Evolutionary conservation across 2,329 filamentous ascomycete genomes (phyloP).

Genomic region (Calonectria ilicicola): DNA sequence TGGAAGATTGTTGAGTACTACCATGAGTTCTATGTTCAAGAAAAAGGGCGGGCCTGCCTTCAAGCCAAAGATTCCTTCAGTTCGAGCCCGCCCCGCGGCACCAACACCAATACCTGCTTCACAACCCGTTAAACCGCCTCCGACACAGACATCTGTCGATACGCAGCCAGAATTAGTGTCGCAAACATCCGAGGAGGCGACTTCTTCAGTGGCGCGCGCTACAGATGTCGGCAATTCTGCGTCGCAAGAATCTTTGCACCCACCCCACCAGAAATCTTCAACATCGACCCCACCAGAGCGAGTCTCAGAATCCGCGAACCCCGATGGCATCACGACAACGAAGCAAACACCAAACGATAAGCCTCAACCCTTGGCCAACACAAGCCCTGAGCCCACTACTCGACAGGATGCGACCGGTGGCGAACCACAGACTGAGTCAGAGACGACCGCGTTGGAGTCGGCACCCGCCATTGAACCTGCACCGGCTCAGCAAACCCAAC

Average conservation of each 20-base stretch:
- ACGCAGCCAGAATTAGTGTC: slow-evolving; percentile 20
- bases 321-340: slow-evolving; percentile 17
- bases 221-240: slow-evolving; percentile 14
- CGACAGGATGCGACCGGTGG: background rate
- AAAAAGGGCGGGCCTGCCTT: slow-evolving; percentile 73
- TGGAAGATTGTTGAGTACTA: slow-evolving; percentile 19
- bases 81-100: slow-evolving; percentile 63
- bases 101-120: slow-evolving; percentile 48
- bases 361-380: background rate
- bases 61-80: slow-evolving; percentile 75
- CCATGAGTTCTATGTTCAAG: slow-evolving; percentile 77
- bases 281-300: slow-evolving; percentile 37
- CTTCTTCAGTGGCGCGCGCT: slow-evolving; percentile 1
- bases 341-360: slow-evolving; percentile 4
- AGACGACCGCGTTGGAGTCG: slow-evolving; percentile 14
- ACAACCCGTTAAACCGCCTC: slow-evolving; percentile 36
- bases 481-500: slow-evolving; percentile 2
- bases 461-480: slow-evolving; percentile 22
- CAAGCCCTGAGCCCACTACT: background rate
- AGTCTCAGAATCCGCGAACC: slow-evolving; percentile 29
- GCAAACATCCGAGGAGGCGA: slow-evolving; percentile 12
- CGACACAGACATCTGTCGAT: slow-evolving; percentile 27
- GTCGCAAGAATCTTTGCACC: slow-evolving; percentile 23
- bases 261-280: slow-evolving; percentile 31
- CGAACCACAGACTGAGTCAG: background rate